These are phyloP conservation scores for Chloroidium sp. DNA, from an alignment of 163 green algal genomes.

Conservation along the genomic window DNA sequence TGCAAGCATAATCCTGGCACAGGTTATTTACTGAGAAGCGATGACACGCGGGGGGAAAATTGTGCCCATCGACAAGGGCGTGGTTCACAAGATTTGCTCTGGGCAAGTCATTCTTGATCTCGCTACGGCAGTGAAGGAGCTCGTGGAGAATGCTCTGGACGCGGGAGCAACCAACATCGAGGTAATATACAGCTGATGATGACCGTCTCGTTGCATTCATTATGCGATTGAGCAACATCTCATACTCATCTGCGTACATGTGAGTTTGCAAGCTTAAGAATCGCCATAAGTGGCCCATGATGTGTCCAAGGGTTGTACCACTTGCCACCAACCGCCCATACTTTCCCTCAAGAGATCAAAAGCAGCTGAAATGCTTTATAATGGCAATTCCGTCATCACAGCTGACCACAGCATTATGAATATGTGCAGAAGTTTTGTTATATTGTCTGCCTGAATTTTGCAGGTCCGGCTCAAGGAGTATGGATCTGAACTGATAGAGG, in stretches of 20 bases:
- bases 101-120: slow-evolving; percentile 91
- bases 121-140: slow-evolving; percentile 81
- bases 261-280: too few species aligned
- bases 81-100: slow-evolving; percentile 72
- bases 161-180: slow-evolving; percentile 87
- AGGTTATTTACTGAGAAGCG: neutral
- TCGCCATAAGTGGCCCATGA: too few species aligned
- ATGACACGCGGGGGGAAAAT: slow-evolving; percentile 25
- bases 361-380: neutral
- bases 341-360: neutral
- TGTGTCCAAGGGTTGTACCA: too few species aligned
- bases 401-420: neutral
- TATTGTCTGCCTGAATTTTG: neutral
- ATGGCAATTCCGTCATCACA: neutral
- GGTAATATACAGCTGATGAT: slow-evolving; percentile 24
- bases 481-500: slow-evolving; percentile 81
- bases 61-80: slow-evolving; percentile 44
- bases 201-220: too few species aligned
- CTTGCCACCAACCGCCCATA: too few species aligned
- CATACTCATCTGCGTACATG: too few species aligned
- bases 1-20: too few species aligned
- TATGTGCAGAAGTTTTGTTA: neutral
- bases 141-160: slow-evolving; percentile 94
- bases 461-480: slow-evolving; percentile 81
- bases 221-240: too few species aligned